Percentiles rank a stretch among this genome's conserved stretches.
These are phyloP conservation scores for Starmerella vitae DNA, from an alignment of 805 yeast genomes.

Conservation along the genomic window DNA sequence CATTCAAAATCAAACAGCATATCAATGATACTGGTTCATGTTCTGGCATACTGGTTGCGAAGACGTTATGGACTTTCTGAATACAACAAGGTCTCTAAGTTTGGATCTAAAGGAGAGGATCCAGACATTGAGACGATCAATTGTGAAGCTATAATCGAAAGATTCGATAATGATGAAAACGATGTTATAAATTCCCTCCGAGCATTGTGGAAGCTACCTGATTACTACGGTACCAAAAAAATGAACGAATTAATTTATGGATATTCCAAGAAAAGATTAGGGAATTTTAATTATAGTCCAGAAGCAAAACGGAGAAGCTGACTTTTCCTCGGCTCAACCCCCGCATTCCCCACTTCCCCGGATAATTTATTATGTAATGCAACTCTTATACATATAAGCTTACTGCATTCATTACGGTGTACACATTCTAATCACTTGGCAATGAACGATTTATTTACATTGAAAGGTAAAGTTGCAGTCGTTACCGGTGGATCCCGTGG, in stretches of 20 bases:
- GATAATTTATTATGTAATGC: too few relatives aligned
- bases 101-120: not conserved
- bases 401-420: too few relatives aligned
- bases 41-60: constrained; percentile 13
- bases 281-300: not conserved
- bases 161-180: not conserved
- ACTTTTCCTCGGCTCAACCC: too few relatives aligned
- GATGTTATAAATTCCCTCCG: not conserved
- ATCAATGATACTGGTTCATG: constrained; percentile 2
- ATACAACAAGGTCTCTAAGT: not conserved
- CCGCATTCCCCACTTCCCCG: too few relatives aligned
- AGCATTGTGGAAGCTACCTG: constrained; percentile 5
- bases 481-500: constrained; percentile 71
- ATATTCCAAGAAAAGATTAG: not conserved
- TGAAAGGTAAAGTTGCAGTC: constrained; percentile 49
- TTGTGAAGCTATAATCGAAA: not conserved
- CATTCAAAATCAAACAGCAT: not conserved
- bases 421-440: too few relatives aligned
- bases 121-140: constrained; percentile 9
- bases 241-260: constrained; percentile 7
- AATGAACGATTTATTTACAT: constrained; percentile 24
- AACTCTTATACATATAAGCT: too few relatives aligned
- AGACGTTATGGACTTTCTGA: constrained; percentile 6
- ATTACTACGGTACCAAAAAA: constrained; percentile 4
- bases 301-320: too few relatives aligned